These are phyloP conservation scores for Salicornia ramosissima DNA, from an alignment of 148 eudicot species.

Conservation along the genomic window DNA sequence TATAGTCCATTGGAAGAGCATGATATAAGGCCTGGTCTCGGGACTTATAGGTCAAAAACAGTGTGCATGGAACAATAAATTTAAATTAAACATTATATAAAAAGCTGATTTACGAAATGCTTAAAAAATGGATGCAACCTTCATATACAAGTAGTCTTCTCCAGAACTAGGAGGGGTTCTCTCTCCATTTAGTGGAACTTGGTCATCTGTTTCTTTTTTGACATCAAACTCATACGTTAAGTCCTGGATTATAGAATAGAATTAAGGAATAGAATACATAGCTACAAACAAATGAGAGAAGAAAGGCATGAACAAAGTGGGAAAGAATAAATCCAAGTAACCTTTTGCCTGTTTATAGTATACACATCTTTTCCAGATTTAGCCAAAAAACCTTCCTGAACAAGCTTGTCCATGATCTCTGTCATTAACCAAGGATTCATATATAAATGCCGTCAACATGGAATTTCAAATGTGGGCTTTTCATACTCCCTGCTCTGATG, in stretches of 20 bases:
- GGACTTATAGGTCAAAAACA: neutral
- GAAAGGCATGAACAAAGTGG: slow-evolving; percentile 1
- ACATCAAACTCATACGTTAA: slow-evolving; percentile 59
- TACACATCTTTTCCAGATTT: slow-evolving; percentile 51
- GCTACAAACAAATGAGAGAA: neutral
- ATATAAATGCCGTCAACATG: neutral
- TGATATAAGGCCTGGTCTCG: slow-evolving; percentile 75
- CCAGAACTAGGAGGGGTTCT: slow-evolving; percentile 33
- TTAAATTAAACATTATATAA: neutral
- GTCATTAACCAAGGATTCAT: slow-evolving; percentile 24
- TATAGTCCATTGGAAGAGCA: slow-evolving; percentile 80
- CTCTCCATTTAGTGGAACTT: slow-evolving; percentile 23
- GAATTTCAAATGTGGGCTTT: slow-evolving; percentile 4
- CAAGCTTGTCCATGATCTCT: slow-evolving; percentile 88
- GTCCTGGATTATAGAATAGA: slow-evolving; percentile 32
- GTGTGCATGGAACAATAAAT: neutral
- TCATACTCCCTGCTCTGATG: slow-evolving; percentile 15
- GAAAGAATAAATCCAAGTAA: slow-evolving; percentile 19
- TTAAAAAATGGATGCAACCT: slow-evolving; percentile 38
- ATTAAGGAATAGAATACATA: neutral
- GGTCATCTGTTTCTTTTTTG: slow-evolving; percentile 70
- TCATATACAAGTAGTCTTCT: slow-evolving; percentile 78
- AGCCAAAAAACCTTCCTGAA: slow-evolving; percentile 47
- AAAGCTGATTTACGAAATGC: no score
- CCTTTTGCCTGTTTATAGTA: slow-evolving; percentile 60